These are phyloP conservation scores for Ormosia emarginata DNA, from an alignment of 306 rosid species.

Conservation along the genomic window DNA sequence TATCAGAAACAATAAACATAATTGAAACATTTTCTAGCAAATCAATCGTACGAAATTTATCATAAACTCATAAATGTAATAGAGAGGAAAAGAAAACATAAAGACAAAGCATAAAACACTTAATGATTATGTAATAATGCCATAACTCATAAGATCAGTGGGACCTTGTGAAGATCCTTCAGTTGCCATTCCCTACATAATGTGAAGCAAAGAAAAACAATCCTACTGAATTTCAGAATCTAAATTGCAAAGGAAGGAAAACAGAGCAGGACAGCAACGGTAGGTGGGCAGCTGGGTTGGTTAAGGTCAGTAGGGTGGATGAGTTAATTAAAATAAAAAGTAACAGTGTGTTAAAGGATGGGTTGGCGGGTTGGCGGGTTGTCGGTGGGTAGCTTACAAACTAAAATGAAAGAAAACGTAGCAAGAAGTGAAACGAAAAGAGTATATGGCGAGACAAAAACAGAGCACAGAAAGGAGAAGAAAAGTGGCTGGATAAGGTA, in stretches of 20 bases:
- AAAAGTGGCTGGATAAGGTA: background rate
- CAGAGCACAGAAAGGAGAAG: background rate
- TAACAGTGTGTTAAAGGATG: background rate
- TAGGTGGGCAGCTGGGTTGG: background rate
- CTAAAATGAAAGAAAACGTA: too few relatives aligned
- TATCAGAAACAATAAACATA: too few relatives aligned
- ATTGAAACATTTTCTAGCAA: too few relatives aligned
- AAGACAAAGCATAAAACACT: background rate
- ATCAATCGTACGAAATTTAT: too few relatives aligned
- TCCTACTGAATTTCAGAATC: background rate
- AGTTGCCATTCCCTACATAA: background rate
- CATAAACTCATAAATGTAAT: too few relatives aligned
- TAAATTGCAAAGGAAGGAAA: background rate
- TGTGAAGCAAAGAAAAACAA: background rate
- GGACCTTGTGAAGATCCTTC: background rate
- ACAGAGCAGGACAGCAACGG: background rate
- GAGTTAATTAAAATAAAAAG: background rate
- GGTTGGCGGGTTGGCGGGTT: too few relatives aligned
- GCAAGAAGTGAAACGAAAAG: too few relatives aligned
- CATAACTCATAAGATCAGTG: background rate
- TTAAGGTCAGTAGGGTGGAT: background rate
- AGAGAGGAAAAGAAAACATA: too few relatives aligned
- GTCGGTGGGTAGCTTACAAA: too few relatives aligned
- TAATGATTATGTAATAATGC: background rate
- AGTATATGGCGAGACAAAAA: background rate